Base-by-base conservation (phyloP, 345 rosid species). In the Populus davidiana region DNA sequence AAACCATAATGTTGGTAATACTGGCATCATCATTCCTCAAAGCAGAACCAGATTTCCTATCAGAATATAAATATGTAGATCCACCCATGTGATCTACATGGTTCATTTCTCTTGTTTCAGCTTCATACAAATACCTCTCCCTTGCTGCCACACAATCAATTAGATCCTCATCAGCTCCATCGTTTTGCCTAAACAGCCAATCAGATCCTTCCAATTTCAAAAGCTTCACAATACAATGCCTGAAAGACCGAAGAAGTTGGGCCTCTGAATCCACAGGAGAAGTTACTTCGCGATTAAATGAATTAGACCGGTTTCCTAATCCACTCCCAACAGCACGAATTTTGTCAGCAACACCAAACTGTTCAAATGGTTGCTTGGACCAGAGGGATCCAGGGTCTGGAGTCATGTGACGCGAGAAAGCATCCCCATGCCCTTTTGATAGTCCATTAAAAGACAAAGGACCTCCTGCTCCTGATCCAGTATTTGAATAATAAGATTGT, bases 341-440 rank as follows among this genome's bases (percentile, higher is more conserved):
- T 78, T 81, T 94, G 72, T 92, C 96, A 33, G 91, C 93, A 27
- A 90, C 88, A 69, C 97, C 97, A 84, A 96, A 94, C 89, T 92
- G 98, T 89, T 96, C 98, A 84, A 87, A 92, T 62, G 98, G 99
- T 84, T 96, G 98, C 83, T 87, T 88, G 27, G 93, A 91, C 99
- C 99, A 96, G 69, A 96, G 90, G 8, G 99, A 96, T 76, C 92
- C 89, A 11, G 87, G 81, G 65, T 83, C 86, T 4, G 91, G 62
- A 70, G 82, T 83, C 73, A 90, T 18, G 17, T 63, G 17, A 35
- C 2, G 21, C 4, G 88, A 67, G 69, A 85, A 85, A 27, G 85
- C 68, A 83, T 85, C 94, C 74, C 87, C 82, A 80, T 89, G 90
- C 18, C 84, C 86, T 81, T 81, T 88, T 9, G 89, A 81, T 31